Base-by-base conservation (phyloP, 225 moss, liverwort and hornwort species). In the Bryoerythrophyllum caledonicum region DNA sequence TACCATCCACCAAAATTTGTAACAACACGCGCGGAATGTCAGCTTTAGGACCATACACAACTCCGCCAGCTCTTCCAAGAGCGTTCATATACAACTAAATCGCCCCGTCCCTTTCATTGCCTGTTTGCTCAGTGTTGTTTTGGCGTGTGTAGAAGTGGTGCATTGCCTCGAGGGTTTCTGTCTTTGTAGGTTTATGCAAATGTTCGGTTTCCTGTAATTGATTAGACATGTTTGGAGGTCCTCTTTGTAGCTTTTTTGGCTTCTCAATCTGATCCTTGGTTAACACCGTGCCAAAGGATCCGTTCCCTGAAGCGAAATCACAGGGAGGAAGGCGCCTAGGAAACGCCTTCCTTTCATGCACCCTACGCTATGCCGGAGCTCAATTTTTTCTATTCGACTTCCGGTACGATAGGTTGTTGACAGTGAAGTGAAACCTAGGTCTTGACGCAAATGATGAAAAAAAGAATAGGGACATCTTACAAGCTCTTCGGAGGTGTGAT, bases 221-320 rank as follows among this genome's bases (percentile, higher is more conserved):
- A 12, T 5, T 44, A 40, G 57, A 3, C 16, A 5, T 60, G 37
- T 57, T 13, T 44, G 4, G 43, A 13, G 14, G 7, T 12, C 4
- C 3, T 32, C 8, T 7, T 20, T 1, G 14, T 8, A 28, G 8
- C n/a, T n/a, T 24, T 15, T 44, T 44, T 53, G 26, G 84, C 82
- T 85, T 85, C 87, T 80, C 74, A 74, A 87, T 80, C 84, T 85
- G 87, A 85, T 82, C 75, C 74, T 69, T 78, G 84, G 84, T 77
- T 78, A 72, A 87, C 23, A 46, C 82, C 4, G 69, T 85, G 82
- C 87, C 77, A 78, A 84, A 79, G 65, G 84, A 80, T 87, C 84
- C 84, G 87, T 84, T 87, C 82, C 82, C 79, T 87, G 82, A 84
- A 87, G 87, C 82, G 6, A 86, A 20, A 86, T 20, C 26, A 41